Evolutionary conservation across 2,329 filamentous ascomycete species (phyloP).

Genomic region (Saccharata proteae): DNA sequence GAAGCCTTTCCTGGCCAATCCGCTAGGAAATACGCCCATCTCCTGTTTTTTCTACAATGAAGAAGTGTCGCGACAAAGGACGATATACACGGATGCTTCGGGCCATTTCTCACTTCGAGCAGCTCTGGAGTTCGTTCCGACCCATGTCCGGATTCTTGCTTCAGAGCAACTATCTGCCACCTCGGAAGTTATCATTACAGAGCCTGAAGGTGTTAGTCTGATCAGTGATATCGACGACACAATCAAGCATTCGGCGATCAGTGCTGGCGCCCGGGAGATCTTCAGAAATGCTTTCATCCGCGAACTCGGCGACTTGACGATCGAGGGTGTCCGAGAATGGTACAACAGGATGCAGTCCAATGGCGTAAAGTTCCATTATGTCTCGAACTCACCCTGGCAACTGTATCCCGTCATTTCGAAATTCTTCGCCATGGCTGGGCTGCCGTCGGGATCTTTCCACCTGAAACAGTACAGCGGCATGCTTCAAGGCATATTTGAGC

Average conservation of each 20-base stretch:
- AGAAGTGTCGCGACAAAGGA: slow-evolving; percentile 66
- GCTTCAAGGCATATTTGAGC: slow-evolving; percentile 96
- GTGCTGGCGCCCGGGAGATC: slow-evolving; percentile 77
- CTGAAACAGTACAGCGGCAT: slow-evolving; percentile 94
- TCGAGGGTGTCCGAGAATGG: slow-evolving; percentile 85
- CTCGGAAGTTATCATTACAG: slow-evolving; percentile 64
- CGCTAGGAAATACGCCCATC: slow-evolving; percentile 63
- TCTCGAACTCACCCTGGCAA: slow-evolving; percentile 99
- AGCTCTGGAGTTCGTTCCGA: slow-evolving; percentile 79
- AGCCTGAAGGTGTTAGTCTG: slow-evolving; percentile 70
- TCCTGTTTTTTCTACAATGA: slow-evolving; percentile 96
- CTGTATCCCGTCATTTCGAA: slow-evolving; percentile 79
- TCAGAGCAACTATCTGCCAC: slow-evolving; percentile 74
- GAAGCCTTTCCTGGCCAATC: slow-evolving; percentile 79
- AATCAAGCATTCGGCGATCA: slow-evolving; percentile 88
- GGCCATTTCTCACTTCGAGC: slow-evolving; percentile 79
- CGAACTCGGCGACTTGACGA: slow-evolving; percentile 65
- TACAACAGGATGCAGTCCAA: slow-evolving; percentile 65
- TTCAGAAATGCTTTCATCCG: slow-evolving; percentile 93
- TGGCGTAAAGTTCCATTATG: slow-evolving; percentile 87
- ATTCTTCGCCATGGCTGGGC: slow-evolving; percentile 67
- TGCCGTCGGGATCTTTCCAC: slow-evolving; percentile 84
- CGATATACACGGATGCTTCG: slow-evolving; percentile 72
- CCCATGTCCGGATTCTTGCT: slow-evolving; percentile 75
- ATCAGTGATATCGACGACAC: slow-evolving; percentile 99